Evolutionary conservation across 495 filamentous ascomycete genomes (phyloP).

Genomic region (Neurospora tetraspora): DNA sequence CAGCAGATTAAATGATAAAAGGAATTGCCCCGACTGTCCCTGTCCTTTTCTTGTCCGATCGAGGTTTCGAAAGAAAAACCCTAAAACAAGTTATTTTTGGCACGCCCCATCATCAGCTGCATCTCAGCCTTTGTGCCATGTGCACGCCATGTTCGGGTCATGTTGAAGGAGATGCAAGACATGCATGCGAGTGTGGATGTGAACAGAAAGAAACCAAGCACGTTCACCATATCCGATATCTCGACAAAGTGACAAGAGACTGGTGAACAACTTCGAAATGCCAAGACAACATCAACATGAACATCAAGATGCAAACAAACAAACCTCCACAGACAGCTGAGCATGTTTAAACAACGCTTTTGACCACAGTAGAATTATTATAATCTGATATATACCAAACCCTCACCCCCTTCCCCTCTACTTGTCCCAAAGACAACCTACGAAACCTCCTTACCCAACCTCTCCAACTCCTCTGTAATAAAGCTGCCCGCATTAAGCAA

Average conservation of each 20-base stretch:
- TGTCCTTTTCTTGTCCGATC: neutral
- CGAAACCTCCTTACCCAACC: conserved; percentile 51
- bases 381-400: neutral
- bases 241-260: neutral
- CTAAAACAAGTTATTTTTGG: neutral
- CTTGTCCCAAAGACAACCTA: conserved; percentile 3
- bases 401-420: neutral
- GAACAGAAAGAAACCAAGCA: neutral
- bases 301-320: neutral
- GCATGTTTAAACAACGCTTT: neutral
- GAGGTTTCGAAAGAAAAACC: neutral
- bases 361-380: neutral
- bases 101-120: neutral
- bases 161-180: neutral
- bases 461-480: conserved; percentile 65
- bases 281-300: neutral
- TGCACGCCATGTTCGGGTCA: neutral
- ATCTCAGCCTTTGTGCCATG: neutral
- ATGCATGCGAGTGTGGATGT: neutral
- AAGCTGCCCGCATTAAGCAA: conserved; percentile 87
- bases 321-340: neutral
- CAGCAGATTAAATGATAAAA: no score
- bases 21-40: neutral
- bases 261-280: neutral
- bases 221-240: neutral